Evolutionary conservation across 2,329 filamentous ascomycete species (phyloP).

Genomic region (Monilinia fructigena): DNA sequence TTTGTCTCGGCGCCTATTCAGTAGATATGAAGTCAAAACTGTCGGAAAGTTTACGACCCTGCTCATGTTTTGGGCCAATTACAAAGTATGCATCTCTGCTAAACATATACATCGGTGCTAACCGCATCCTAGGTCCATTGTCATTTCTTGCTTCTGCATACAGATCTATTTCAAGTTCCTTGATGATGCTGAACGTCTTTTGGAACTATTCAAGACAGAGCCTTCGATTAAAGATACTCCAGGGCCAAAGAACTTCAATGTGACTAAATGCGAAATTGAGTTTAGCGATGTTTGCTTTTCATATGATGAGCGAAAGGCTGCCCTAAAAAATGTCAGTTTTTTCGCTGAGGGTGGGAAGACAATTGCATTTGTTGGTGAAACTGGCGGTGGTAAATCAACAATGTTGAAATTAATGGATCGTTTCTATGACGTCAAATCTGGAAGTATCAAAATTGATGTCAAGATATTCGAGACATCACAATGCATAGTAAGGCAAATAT

Average conservation of each 20-base stretch:
- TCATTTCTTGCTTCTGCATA: slow-evolving; percentile 45
- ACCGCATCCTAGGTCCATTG: slow-evolving; percentile 37
- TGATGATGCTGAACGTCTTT: slow-evolving; percentile 64
- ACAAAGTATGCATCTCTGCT: slow-evolving; percentile 38
- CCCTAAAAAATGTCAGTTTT: slow-evolving; percentile 41
- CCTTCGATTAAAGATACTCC: slow-evolving; percentile 52
- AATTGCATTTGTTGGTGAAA: slow-evolving; percentile 49
- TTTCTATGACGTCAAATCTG: slow-evolving; percentile 47
- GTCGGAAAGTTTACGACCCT: slow-evolving; percentile 64
- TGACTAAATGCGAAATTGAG: slow-evolving; percentile 42
- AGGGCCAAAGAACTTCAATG: slow-evolving; percentile 48
- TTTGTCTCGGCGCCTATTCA: slow-evolving; percentile 37
- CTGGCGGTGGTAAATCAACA: slow-evolving; percentile 47
- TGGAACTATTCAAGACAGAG: slow-evolving; percentile 56
- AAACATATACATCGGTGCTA: slow-evolving; percentile 22
- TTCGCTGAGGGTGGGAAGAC: slow-evolving; percentile 42
- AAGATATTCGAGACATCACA: slow-evolving; percentile 41
- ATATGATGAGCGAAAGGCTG: slow-evolving; percentile 40
- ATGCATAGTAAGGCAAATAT: slow-evolving; percentile 49
- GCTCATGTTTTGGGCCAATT: slow-evolving; percentile 60
- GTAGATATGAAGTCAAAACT: slow-evolving; percentile 45
- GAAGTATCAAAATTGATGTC: slow-evolving; percentile 42
- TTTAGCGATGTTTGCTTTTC: slow-evolving; percentile 42
- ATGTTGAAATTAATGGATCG: slow-evolving; percentile 47
- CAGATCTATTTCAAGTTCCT: slow-evolving; percentile 51